A percentile compares a stretch with the other conserved stretches of the same genome.
phyloP scores from a whole-genome alignment of 2,329 filamentous ascomycete species.

The Colletotrichum melonis region DNA sequence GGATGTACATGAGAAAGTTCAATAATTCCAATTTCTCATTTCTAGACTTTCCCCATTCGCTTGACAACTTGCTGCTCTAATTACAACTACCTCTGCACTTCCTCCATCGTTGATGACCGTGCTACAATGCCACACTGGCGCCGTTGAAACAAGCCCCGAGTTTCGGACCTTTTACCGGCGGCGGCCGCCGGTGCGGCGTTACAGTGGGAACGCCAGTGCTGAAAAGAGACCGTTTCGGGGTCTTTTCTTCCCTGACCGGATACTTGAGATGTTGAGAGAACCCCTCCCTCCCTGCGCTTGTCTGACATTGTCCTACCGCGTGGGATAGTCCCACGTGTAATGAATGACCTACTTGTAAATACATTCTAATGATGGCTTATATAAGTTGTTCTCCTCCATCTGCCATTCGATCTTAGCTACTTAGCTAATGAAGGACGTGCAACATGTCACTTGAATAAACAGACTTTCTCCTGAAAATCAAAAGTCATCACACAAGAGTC shows the following conservation, averaged over 20 bases:
- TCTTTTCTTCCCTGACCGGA: neutral
- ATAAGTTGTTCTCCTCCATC: neutral
- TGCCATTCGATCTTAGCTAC: neutral
- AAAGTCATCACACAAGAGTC: neutral
- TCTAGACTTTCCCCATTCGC: neutral
- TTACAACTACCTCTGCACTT: neutral
- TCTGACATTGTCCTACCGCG: neutral
- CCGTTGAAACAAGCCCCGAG: conserved; percentile 31
- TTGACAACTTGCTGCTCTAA: neutral
- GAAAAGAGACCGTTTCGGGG: neutral
- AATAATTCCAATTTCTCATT: neutral
- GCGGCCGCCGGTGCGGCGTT: neutral
- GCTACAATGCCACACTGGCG: neutral
- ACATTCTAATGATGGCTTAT: neutral
- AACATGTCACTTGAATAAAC: neutral
- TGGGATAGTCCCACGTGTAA: neutral
- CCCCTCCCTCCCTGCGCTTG: neutral
- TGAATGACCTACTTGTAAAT: too few relatives aligned
- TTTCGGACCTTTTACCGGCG: conserved; percentile 26
- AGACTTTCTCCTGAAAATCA: neutral
- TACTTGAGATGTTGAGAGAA: neutral
- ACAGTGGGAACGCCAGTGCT: neutral
- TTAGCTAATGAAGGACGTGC: neutral
- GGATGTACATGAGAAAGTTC: neutral
- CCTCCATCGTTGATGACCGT: neutral